Percentiles rank a stretch among this genome's conserved stretches.
Evolutionary conservation across 805 yeast genomes (phyloP).

Genomic region (Dipodascopsis uninucleata): DNA sequence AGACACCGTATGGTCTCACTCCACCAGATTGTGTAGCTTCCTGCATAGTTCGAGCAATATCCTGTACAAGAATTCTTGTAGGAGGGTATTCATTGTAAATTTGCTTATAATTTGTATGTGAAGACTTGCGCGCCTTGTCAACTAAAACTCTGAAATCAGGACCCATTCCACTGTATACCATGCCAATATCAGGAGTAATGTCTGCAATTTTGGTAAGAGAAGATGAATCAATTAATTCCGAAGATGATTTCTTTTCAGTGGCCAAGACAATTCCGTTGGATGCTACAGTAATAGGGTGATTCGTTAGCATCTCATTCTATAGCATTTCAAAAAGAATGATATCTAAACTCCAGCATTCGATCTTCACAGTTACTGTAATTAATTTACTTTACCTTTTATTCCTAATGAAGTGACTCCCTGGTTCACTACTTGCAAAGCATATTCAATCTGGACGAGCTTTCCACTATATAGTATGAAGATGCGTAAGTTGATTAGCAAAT

Average conservation of each 20-base stretch:
- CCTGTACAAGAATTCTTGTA: slow-evolving; percentile 86
- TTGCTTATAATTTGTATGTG: slow-evolving; percentile 90
- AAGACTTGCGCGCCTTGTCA: slow-evolving; percentile 87
- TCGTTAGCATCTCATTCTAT: not conserved
- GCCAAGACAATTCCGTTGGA: slow-evolving; percentile 96
- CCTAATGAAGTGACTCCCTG: slow-evolving; percentile 98
- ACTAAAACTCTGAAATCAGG: slow-evolving; percentile 95
- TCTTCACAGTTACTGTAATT: no score
- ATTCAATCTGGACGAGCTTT: slow-evolving; percentile 94
- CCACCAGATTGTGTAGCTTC: slow-evolving; percentile 99
- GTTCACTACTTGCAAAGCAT: slow-evolving; percentile 94
- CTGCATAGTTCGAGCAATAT: slow-evolving; percentile 94
- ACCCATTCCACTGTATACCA: slow-evolving; percentile 98
- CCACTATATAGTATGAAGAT: slow-evolving; percentile 59
- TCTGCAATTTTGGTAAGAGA: slow-evolving; percentile 72
- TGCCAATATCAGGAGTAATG: slow-evolving; percentile 93
- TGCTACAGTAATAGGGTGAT: no score
- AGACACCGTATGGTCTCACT: slow-evolving; percentile 98
- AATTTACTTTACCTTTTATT: slow-evolving; percentile 61
- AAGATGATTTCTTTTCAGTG: slow-evolving; percentile 86
- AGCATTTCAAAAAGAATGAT: no score
- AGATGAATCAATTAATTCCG: slow-evolving; percentile 70
- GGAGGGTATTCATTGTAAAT: slow-evolving; percentile 97
- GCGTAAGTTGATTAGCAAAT: no score
- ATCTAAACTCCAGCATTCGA: no score